A percentile compares a stretch with the other conserved stretches of the same genome.
These are phyloP conservation scores for Camelina sativa DNA, from an alignment of 345 rosid species.

Conservation along the genomic window DNA sequence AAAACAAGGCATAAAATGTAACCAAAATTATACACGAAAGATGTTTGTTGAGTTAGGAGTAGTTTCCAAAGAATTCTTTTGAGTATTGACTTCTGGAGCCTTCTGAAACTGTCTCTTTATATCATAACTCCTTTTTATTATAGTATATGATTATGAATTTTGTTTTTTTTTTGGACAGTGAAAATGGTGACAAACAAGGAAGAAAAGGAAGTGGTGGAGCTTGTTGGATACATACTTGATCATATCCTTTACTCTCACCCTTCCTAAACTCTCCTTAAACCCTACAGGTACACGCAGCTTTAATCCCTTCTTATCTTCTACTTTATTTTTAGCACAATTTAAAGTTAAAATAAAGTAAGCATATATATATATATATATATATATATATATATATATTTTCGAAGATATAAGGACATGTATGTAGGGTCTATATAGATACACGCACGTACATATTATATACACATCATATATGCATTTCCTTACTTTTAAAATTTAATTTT, in stretches of 20 bases:
- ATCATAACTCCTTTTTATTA: constrained; percentile 2
- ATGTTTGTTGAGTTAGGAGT: constrained; percentile 41
- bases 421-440: constrained; percentile 29
- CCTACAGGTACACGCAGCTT: constrained; percentile 41
- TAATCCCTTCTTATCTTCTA: constrained; percentile 28
- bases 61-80: constrained; percentile 34
- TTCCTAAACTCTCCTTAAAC: constrained; percentile 34
- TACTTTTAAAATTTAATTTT: constrained; percentile 16
- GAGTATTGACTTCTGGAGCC: constrained; percentile 6
- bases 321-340: neutral
- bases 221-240: constrained; percentile 60
- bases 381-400: neutral
- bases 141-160: constrained; percentile 1
- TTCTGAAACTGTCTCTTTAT: constrained; percentile 24
- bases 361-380: neutral
- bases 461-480: constrained; percentile 21
- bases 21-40: constrained; percentile 18
- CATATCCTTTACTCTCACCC: constrained; percentile 56
- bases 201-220: constrained; percentile 59
- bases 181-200: constrained; percentile 62
- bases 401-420: constrained; percentile 29
- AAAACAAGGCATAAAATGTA: neutral
- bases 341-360: neutral
- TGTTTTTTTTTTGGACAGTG: constrained; percentile 51
- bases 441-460: neutral